These are phyloP conservation scores for Chaetomiaceae sp. DNA, from an alignment of 2,329 filamentous ascomycete species.

Conservation along the genomic window DNA sequence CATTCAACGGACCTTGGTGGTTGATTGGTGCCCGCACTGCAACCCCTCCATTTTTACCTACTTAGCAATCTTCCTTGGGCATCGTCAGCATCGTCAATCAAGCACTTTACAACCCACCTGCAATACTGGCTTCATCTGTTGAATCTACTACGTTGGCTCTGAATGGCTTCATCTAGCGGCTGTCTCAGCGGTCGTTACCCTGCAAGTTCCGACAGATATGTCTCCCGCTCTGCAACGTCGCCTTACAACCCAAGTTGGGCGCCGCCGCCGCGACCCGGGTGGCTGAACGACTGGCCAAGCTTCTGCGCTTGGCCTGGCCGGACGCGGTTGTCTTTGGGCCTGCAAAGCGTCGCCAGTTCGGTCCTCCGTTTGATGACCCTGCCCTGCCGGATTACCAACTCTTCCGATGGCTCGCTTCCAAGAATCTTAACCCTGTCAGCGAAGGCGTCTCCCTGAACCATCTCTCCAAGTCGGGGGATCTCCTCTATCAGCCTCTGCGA, in stretches of 20 bases:
- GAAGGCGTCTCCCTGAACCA: not conserved
- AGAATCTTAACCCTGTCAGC: constrained; percentile 1
- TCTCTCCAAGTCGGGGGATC: not conserved
- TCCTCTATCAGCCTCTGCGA: not conserved
- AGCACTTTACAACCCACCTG: too few species aligned
- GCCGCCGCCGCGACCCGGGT: not conserved
- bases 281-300: not conserved
- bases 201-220: too few species aligned
- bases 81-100: too few species aligned
- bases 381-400: not conserved
- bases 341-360: constrained; percentile 3
- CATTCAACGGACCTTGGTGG: too few species aligned
- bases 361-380: not conserved
- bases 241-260: not conserved
- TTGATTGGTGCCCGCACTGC: too few species aligned
- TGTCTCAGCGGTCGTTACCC: too few species aligned
- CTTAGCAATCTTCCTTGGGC: too few species aligned
- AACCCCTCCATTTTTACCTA: too few species aligned
- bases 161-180: too few species aligned
- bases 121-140: too few species aligned
- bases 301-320: constrained; percentile 1
- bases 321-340: not conserved
- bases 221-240: not conserved
- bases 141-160: too few species aligned
- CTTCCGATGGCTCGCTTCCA: constrained; percentile 4